phyloP scores from a whole-genome alignment of 345 rosid genomes.

The Lumnitzera racemosa region DNA sequence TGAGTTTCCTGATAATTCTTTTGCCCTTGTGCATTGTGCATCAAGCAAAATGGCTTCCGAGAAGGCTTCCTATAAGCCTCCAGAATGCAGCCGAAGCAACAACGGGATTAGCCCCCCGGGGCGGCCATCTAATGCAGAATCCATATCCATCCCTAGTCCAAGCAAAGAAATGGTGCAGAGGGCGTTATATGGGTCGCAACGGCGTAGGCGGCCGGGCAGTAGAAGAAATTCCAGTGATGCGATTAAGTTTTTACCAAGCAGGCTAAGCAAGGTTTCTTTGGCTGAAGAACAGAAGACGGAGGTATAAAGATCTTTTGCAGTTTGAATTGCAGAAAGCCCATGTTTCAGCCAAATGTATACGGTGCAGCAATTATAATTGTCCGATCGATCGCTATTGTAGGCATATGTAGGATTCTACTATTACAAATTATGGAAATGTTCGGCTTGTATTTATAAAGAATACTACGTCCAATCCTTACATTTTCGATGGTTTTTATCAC shows the following conservation, averaged over 20 bases:
- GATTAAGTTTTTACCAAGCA: constrained; percentile 28
- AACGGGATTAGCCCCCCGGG: constrained; percentile 11
- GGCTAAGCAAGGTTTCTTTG: constrained; percentile 47
- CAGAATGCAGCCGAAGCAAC: constrained; percentile 14
- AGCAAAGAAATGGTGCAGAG: constrained; percentile 40
- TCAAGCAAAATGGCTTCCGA: constrained; percentile 25
- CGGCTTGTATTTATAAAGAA: no score
- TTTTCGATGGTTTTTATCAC: no score
- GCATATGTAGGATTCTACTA: no score
- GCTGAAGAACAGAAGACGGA: constrained; percentile 24
- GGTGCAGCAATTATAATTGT: no score
- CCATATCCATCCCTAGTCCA: constrained; percentile 12
- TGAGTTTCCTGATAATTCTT: not conserved
- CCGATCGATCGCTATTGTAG: no score
- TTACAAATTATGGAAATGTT: no score
- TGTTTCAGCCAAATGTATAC: no score
- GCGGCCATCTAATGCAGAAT: not conserved
- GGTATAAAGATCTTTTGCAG: not conserved
- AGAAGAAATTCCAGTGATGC: constrained; percentile 15
- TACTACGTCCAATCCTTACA: no score
- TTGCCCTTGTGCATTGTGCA: not conserved
- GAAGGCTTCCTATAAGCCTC: constrained; percentile 10
- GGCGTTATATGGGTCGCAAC: constrained; percentile 30
- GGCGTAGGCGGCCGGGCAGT: constrained; percentile 12
- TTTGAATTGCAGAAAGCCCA: not conserved